Base-by-base conservation (phyloP, 306 rosid species). In the Adenanthera pavonina region DNA sequence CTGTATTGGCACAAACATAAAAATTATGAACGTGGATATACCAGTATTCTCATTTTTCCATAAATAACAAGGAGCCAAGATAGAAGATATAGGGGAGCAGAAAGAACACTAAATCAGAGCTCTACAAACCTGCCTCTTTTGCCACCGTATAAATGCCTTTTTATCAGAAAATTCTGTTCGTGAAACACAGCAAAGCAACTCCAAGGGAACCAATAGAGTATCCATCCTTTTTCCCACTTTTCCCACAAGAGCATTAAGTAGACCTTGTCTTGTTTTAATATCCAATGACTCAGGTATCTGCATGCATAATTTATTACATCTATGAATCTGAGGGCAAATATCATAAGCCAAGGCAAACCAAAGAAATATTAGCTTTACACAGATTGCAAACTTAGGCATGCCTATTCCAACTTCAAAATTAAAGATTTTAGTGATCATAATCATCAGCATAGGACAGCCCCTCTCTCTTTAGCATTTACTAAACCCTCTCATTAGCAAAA, bases 221-320 rank as follows among this genome's bases (percentile, higher is more conserved):
- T 95, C 99, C 99, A 95, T 95, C 88, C 98, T 88, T 88, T 93
- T 95, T 71, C 99, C 99, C 77, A 77, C 90, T 89, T 95, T 95
- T 72, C 98, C 98, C 70, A 90, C 89, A 38, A 93, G 94, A 76
- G 97, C 99, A 89, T 92, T 95, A 56, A 95, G 93, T 80, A 95
- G 88, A 79, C 98, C 99, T 87, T 93, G 94, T 84, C 94, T 90
- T 76, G 98, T 93, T 85, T 94, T 90, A 72, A 93, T 89, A 87
- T 95, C 99, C 93, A 88, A 89, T 40, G 91, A 85, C 82, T 95
- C 98, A 1, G 99, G 82, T 86, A 95, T 93, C 99, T 95, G 83
- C 89, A 90, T 41, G 60, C 75, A 46, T 44, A 25, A 69, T 46
- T 25, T 20, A 30, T 73, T 60, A 71, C n/a, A 51, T 64, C 19